Evolutionary conservation across 495 filamentous ascomycete species (phyloP), one percentile per base, ranked within the genome.

Genomic region (Podospora anserina): DNA sequence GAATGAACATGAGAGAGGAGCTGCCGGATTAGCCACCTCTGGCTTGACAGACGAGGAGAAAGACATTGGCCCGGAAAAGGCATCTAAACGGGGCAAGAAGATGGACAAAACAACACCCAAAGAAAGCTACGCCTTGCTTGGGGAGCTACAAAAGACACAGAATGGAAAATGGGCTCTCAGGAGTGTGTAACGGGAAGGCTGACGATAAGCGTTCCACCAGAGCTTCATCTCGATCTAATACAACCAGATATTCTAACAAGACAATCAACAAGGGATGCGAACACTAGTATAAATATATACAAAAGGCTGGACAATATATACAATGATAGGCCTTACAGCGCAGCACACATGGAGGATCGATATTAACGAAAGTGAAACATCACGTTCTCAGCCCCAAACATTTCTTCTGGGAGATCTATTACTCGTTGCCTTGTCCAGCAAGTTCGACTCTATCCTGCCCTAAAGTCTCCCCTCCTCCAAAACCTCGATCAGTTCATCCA

Each of bases 401-500:
- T 3, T 13, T 49, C 2, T 13, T 49, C 7, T 49, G 39, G 39
- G 39, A 49, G 15, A 49, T 49, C 13, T 49, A 13, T 49, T 16
- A 11, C 13, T 49, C 13, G 39, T 49, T 49, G 39, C 15, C 39
- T 49, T 49, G 39, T 49, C 39, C 39, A 49, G 39, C 39, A 49
- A 49, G 4, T 32, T 32, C 23, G 23, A 11, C 39, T 49, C 39
- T 49, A 49, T 13, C 39, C 39, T 49, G 9, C 15, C 6, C 64
- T 84, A 88, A 49, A 83, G 80, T 72, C 92, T 89, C 1, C 91
- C 91, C 0, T 80, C 76, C 64, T 93, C 90, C 3, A 94, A 82
- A 5, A 92, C 84, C 20, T 83, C 82, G 59, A 93, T 83, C 74
- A 95, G 71, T 70, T 94, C 90, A 72, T 93, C 90, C 69, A 94